Percentiles rank a stretch among this genome's conserved stretches.
These are phyloP conservation scores for Marasmius sp. DNA, from an alignment of 1,284 basidiomycete species.

Conservation along the genomic window DNA sequence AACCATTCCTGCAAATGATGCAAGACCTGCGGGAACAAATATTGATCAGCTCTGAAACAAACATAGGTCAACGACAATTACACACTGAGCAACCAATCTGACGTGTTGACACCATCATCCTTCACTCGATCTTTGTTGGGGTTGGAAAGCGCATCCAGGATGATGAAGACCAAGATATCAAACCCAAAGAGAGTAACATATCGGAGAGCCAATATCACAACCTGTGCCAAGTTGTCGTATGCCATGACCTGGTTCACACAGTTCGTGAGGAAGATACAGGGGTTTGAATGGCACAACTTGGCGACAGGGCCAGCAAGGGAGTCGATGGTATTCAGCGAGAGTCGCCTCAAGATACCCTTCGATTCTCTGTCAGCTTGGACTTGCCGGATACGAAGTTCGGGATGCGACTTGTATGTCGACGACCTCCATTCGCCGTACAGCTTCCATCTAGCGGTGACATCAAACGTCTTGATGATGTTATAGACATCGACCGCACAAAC, in stretches of 20 bases:
- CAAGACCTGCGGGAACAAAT: constrained; percentile 60
- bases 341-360: constrained; percentile 77
- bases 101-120: constrained; percentile 89
- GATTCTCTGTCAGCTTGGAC: constrained; percentile 76
- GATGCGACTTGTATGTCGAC: constrained; percentile 65
- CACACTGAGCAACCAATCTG: constrained; percentile 93
- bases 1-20: constrained; percentile 91
- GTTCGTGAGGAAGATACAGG: constrained; percentile 87
- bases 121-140: constrained; percentile 86
- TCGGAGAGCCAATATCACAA: constrained; percentile 88
- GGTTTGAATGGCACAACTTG: constrained; percentile 93
- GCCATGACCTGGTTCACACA: constrained; percentile 95
- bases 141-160: constrained; percentile 88
- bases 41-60: constrained; percentile 15
- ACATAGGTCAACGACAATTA: constrained; percentile 16
- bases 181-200: constrained; percentile 92
- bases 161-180: constrained; percentile 88
- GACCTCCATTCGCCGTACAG: constrained; percentile 97
- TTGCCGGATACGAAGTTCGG: constrained; percentile 71
- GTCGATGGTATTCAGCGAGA: constrained; percentile 83
- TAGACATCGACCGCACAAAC: constrained; percentile 87
- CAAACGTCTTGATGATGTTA: constrained; percentile 80
- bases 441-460: constrained; percentile 80
- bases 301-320: constrained; percentile 86
- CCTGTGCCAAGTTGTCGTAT: constrained; percentile 92